A percentile compares a stretch with the other conserved stretches of the same genome.
Evolutionary conservation across 2,329 filamentous ascomycete species (phyloP).

Genomic region (Venturia pyrina): DNA sequence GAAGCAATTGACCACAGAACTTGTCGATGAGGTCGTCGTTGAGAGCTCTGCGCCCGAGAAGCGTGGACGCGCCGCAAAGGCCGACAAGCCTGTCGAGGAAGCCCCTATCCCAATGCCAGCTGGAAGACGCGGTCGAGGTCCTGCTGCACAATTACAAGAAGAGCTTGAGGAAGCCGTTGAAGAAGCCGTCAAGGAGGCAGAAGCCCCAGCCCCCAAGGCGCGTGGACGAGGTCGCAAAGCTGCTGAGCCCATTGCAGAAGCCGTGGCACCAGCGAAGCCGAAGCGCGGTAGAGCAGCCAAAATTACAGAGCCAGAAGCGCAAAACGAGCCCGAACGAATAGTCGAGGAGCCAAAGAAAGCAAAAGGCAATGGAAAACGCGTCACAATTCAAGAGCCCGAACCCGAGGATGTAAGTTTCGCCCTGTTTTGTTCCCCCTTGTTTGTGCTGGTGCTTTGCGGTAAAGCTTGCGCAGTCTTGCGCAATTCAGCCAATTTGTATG

Average conservation of each 20-base stretch:
- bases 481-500: neutral
- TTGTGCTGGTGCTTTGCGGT: neutral
- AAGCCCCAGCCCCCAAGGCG: neutral
- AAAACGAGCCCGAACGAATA: constrained; percentile 2
- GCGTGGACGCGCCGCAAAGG: constrained; percentile 13
- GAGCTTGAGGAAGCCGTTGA: constrained; percentile 7
- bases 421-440: neutral
- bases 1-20: neutral
- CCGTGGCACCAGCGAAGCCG: neutral
- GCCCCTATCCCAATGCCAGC: constrained; percentile 3
- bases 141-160: constrained; percentile 8
- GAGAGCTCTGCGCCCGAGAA: constrained; percentile 12
- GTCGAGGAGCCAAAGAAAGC: constrained; percentile 4
- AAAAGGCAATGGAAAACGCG: neutral
- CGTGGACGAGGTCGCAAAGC: neutral
- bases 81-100: constrained; percentile 11
- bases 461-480: neutral
- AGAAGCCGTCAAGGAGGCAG: neutral
- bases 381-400: constrained; percentile 6
- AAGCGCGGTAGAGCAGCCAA: neutral
- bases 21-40: neutral
- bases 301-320: neutral
- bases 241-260: neutral
- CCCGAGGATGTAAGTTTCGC: constrained; percentile 14
- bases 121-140: neutral